Evolutionary conservation across 1,284 basidiomycete species (phyloP).

Genomic region (Takashimella tepidaria): DNA sequence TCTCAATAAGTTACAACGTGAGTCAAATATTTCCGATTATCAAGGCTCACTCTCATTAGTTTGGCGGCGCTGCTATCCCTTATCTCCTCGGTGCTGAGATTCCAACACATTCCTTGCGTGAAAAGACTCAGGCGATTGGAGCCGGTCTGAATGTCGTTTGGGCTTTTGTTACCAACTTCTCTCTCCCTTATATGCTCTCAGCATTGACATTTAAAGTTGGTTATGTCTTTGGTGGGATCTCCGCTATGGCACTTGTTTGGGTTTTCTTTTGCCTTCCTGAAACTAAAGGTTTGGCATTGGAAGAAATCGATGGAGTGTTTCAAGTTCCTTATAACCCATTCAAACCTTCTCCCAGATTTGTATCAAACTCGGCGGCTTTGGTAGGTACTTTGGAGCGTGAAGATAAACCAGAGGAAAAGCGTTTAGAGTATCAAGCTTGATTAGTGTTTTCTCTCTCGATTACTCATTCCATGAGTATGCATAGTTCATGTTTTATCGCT

Average conservation of each 20-base stretch:
- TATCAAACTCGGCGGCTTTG: background rate
- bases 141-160: slow-evolving; percentile 7
- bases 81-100: slow-evolving; percentile 14
- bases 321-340: background rate
- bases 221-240: slow-evolving; percentile 8
- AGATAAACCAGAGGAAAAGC: background rate
- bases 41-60: background rate
- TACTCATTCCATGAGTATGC: too few species aligned
- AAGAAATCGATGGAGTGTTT: slow-evolving; percentile 7
- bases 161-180: slow-evolving; percentile 8
- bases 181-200: slow-evolving; percentile 6
- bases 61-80: slow-evolving; percentile 8
- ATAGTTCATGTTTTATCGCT: too few species aligned
- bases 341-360: background rate
- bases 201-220: slow-evolving; percentile 6
- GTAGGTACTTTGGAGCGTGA: background rate
- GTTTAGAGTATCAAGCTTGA: background rate
- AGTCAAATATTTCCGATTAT: background rate
- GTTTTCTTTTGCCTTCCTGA: slow-evolving; percentile 7
- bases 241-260: slow-evolving; percentile 1
- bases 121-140: slow-evolving; percentile 10
- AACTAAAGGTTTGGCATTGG: slow-evolving; percentile 18
- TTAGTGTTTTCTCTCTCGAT: too few species aligned
- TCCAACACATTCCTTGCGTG: slow-evolving; percentile 7
- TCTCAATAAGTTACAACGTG: slow-evolving; percentile 1